These are phyloP conservation scores for barrel medic (Medicago truncatula) DNA, from an alignment of 306 rosid species.

Conservation along the genomic window DNA sequence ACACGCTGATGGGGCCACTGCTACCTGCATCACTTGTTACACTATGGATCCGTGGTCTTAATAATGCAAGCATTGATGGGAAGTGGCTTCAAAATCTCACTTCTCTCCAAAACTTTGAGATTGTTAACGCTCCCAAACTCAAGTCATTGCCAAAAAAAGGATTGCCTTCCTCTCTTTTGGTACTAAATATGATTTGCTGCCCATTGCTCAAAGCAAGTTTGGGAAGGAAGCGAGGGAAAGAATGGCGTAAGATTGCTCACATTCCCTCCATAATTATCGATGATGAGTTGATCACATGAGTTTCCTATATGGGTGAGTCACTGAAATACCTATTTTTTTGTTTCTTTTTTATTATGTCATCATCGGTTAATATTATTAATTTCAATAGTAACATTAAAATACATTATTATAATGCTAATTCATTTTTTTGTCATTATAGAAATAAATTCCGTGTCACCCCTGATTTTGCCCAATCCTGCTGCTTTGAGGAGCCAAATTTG, in stretches of 20 bases:
- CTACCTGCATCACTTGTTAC: not conserved
- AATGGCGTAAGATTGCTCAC: slow-evolving; percentile 22
- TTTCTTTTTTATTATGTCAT: not conserved
- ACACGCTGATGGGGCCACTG: not conserved
- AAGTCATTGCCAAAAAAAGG: slow-evolving; percentile 4
- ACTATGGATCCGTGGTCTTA: not conserved
- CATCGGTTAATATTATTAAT: not conserved
- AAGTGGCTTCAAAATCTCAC: not conserved
- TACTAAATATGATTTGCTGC: not conserved
- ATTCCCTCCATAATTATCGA: slow-evolving; percentile 13
- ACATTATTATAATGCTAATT: not conserved
- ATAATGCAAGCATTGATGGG: not conserved
- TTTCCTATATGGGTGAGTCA: not conserved
- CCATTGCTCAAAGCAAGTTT: not conserved
- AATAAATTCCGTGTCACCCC: not conserved
- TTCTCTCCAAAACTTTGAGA: slow-evolving; percentile 9
- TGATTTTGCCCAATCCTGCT: not conserved
- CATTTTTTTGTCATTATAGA: not conserved
- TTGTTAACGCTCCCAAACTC: not conserved
- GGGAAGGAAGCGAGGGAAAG: not conserved
- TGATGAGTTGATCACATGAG: not conserved
- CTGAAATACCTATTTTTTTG: not conserved
- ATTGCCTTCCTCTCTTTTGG: not conserved
- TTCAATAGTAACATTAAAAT: not conserved
- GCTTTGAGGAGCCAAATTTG: not conserved